Conservation (phyloP, 257 asterid genomes). For the Solanum clarkiae region DNA sequence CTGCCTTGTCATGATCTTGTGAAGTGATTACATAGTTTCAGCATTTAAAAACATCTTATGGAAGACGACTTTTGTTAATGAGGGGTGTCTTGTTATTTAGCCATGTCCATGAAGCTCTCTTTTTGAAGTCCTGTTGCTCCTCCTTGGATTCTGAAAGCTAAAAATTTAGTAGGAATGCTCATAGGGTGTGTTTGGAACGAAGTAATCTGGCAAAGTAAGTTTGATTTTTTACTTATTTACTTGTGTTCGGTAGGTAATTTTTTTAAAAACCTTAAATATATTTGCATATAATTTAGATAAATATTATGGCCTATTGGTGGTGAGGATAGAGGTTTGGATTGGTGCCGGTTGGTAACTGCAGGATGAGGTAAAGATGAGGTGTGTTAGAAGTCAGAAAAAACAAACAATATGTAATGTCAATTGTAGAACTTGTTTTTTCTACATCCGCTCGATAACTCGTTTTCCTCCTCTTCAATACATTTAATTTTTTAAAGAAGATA, state of each 20-base stretch:
- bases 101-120: not conserved
- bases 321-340: not conserved
- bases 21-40: not conserved
- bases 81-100: not conserved
- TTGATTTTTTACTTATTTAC: not conserved
- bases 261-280: not conserved
- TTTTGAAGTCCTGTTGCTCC: not conserved
- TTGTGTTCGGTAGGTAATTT: not conserved
- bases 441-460: too few relatives aligned
- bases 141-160: not conserved
- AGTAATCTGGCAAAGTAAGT: not conserved
- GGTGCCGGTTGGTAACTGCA: too few relatives aligned
- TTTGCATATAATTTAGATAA: not conserved
- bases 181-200: not conserved
- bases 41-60: not conserved
- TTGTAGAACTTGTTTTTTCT: too few relatives aligned
- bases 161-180: not conserved
- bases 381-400: not conserved
- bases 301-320: not conserved
- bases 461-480: too few relatives aligned
- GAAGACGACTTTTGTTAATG: not conserved
- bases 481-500: too few relatives aligned
- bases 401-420: not conserved
- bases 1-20: not conserved
- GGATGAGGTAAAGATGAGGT: not conserved